Percentiles rank a stretch among this genome's conserved stretches.
Evolutionary conservation across 495 filamentous ascomycete species (phyloP).

Genomic region (Xylaria palmicola): DNA sequence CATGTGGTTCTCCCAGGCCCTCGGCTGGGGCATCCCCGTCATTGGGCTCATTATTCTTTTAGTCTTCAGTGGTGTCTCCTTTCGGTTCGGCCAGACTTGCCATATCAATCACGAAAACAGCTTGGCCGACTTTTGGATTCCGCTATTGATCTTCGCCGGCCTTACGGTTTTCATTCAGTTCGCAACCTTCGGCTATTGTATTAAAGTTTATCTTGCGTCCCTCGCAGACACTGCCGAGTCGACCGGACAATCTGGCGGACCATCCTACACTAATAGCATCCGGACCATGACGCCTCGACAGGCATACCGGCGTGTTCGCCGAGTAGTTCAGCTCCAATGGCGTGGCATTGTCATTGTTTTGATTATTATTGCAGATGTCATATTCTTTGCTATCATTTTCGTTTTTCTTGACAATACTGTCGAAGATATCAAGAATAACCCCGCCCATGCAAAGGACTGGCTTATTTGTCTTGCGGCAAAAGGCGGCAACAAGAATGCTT

Average conservation of each 20-base stretch:
- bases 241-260: slow-evolving; percentile 69
- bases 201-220: slow-evolving; percentile 88
- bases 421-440: slow-evolving; percentile 52
- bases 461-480: slow-evolving; percentile 63
- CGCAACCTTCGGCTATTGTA: slow-evolving; percentile 85
- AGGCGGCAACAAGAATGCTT: slow-evolving; percentile 63
- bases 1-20: slow-evolving; percentile 79
- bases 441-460: slow-evolving; percentile 58
- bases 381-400: slow-evolving; percentile 90
- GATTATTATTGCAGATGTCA: slow-evolving; percentile 82
- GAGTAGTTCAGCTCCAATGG: slow-evolving; percentile 93
- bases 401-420: slow-evolving; percentile 76
- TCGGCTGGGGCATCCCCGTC: slow-evolving; percentile 81
- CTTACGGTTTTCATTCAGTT: slow-evolving; percentile 80
- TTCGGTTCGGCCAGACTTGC: slow-evolving; percentile 86
- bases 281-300: slow-evolving; percentile 82
- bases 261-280: slow-evolving; percentile 76
- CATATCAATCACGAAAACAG: slow-evolving; percentile 87
- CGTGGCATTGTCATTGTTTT: slow-evolving; percentile 82
- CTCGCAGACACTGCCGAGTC: slow-evolving; percentile 69
- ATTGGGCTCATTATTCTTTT: slow-evolving; percentile 71
- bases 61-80: slow-evolving; percentile 86
- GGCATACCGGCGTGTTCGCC: slow-evolving; percentile 79
- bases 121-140: slow-evolving; percentile 85
- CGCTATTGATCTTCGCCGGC: slow-evolving; percentile 75